Conservation (phyloP, 2,329 filamentous ascomycete genomes). For the Onygena corvina region DNA sequence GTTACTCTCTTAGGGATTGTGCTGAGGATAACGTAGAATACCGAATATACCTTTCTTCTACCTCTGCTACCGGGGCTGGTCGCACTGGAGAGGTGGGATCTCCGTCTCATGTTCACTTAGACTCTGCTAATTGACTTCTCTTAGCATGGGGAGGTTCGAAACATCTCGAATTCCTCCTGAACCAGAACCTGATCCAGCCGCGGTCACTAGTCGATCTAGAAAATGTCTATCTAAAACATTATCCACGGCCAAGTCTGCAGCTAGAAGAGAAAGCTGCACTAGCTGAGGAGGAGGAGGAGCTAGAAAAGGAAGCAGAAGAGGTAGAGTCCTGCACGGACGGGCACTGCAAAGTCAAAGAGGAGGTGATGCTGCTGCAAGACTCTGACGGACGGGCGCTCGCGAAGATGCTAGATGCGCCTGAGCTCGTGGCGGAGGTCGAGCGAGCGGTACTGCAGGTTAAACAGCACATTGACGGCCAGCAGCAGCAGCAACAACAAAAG, state of each 20-base stretch:
- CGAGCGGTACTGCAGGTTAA: conserved; percentile 63
- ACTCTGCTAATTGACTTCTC: not conserved
- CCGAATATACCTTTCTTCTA: conserved; percentile 98
- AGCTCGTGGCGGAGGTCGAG: conserved; percentile 60
- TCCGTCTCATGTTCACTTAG: conserved; percentile 9
- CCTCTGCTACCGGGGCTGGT: conserved; percentile 77
- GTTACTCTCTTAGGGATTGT: conserved; percentile 1
- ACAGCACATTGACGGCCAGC: conserved; percentile 24
- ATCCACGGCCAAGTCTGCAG: not conserved
- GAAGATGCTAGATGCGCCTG: conserved; percentile 53
- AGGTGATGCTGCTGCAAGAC: conserved; percentile 35
- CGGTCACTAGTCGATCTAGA: conserved; percentile 60
- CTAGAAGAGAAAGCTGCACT: not conserved
- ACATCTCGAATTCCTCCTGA: conserved; percentile 69
- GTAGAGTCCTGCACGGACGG: conserved; percentile 11
- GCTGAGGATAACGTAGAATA: conserved; percentile 44
- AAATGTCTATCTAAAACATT: conserved; percentile 51
- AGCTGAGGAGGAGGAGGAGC: conserved; percentile 23
- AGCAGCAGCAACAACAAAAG: conserved; percentile 5
- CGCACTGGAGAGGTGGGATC: conserved; percentile 58
- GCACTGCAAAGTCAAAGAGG: conserved; percentile 28
- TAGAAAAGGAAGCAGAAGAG: conserved; percentile 18
- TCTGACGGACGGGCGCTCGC: conserved; percentile 47
- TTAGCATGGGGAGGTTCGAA: conserved; percentile 66
- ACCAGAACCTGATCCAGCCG: conserved; percentile 57